Base-by-base conservation (phyloP, 306 rosid genomes). In the Medicago arabica region DNA sequence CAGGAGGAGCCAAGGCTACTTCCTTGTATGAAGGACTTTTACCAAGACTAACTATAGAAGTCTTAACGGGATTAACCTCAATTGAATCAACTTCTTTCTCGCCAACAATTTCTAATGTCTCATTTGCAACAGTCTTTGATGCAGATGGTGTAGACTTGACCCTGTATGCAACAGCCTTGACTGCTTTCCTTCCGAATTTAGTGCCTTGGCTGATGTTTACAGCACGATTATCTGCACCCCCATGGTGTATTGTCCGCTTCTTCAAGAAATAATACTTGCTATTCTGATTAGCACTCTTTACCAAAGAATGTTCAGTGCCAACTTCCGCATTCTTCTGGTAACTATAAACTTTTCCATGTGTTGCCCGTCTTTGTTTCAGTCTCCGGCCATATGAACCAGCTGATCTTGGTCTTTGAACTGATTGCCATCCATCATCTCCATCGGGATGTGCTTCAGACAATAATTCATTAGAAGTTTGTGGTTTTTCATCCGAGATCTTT, bases 1-100 rank as follows among this genome's bases (percentile, higher is more conserved):
- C 98, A 34, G 98, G 98, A 66, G 98, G 98, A 66, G 98, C 95
- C 87, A 95, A 80, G 67, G 98, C 98, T 73, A 95, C 98, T 87
- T 95, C 98, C 91, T 88, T 95, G 87, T 95, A 95, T 19, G 98
- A 95, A 81, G 96, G 98, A 83, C 96, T 92, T 78, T 95, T 95
- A 63, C 98, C 98, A 62, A 92, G 91, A 85, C 91, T 85, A 36
- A 89, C 86, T 46, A 83, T 28, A 51, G 96, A 83, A 74, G 69
- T 83, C 89, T 87, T 94, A 74, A 25, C 77, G 50, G 89, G 81
- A 83, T 81, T 84, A 80, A 40, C 84, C 70, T 85, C 96, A 64
- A 40, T 79, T 76, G 88, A 59, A 83, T 79, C 86, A 65, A 82
- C 74, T 63, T 90, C 93, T 40, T 81, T 80, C 31, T 81, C 87